Evolutionary conservation across 108 stramenopile genomes (phyloP).

Genomic region (Parietichytrium sp.): DNA sequence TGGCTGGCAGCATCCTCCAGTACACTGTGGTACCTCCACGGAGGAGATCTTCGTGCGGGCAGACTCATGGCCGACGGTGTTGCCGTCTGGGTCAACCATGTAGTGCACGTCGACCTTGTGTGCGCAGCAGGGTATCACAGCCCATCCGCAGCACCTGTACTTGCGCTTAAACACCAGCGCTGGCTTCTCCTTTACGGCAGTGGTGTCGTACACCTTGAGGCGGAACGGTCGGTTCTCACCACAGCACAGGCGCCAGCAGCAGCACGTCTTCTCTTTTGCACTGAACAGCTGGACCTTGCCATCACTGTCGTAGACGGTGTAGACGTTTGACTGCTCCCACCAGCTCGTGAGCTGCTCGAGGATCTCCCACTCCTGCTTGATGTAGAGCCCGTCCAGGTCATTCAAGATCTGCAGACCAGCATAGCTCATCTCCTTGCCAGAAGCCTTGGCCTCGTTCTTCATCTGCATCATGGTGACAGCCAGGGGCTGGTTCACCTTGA

Average conservation of each 20-base stretch:
- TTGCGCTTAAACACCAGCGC: constrained; percentile 26
- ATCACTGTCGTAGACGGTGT: constrained; percentile 36
- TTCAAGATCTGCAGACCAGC: not conserved
- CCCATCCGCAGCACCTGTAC: constrained; percentile 16
- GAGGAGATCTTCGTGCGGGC: not conserved
- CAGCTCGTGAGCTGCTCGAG: constrained; percentile 28
- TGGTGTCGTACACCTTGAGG: constrained; percentile 27
- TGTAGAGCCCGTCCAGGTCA: constrained; percentile 25
- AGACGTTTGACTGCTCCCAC: constrained; percentile 20
- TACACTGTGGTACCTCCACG: constrained; percentile 1
- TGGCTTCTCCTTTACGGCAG: constrained; percentile 17
- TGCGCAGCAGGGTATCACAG: constrained; percentile 5
- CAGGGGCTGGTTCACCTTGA: not conserved
- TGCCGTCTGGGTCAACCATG: constrained; percentile 12
- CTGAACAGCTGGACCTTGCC: constrained; percentile 36
- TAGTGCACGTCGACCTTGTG: constrained; percentile 32
- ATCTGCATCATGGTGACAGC: not conserved
- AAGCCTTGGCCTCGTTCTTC: constrained; percentile 18
- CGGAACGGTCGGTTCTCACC: constrained; percentile 33
- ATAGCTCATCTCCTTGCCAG: not conserved
- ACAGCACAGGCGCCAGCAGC: constrained; percentile 38
- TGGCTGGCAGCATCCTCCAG: constrained; percentile 29
- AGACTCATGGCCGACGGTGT: constrained; percentile 14
- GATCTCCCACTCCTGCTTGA: constrained; percentile 13
- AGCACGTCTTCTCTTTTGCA: constrained; percentile 11